A percentile compares a stretch with the other conserved stretches of the same genome.
Conservation (phyloP, 106 monocot genomes). For the Narthecium ossifragum region DNA sequence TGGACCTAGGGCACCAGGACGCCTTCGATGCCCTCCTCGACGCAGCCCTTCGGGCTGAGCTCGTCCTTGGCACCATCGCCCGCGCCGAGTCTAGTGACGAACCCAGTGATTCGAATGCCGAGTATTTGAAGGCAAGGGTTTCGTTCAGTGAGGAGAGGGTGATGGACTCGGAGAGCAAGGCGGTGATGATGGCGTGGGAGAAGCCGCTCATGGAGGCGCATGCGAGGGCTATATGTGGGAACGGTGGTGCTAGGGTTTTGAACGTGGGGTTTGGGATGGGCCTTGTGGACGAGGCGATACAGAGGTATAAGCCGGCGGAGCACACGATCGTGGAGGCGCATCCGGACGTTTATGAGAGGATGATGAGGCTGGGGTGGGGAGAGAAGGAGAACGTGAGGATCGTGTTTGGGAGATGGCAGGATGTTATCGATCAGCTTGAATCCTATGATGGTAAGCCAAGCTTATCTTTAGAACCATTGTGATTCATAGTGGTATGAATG, state of each 20-base stretch:
- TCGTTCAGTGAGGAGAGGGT: conserved; percentile 70
- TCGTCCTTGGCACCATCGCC: conserved; percentile 64
- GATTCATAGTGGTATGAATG: too few species aligned
- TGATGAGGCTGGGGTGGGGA: conserved; percentile 73
- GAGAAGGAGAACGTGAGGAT: conserved; percentile 92
- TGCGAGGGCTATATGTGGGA: conserved; percentile 66
- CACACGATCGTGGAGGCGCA: conserved; percentile 97
- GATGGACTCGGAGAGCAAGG: conserved; percentile 84
- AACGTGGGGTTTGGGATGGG: conserved; percentile 99
- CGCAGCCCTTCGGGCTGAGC: conserved; percentile 70
- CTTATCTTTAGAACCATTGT: too few species aligned
- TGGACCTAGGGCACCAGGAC: conserved; percentile 53
- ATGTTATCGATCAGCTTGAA: conserved; percentile 70
- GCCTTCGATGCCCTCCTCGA: conserved; percentile 65
- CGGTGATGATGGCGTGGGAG: conserved; percentile 99
- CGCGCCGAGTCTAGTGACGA: conserved; percentile 4
- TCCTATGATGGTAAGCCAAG: conserved; percentile 91
- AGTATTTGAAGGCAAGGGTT: conserved; percentile 64
- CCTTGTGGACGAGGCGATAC: conserved; percentile 79
- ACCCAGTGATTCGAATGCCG: neutral
- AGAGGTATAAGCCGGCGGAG: conserved; percentile 51
- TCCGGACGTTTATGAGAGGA: conserved; percentile 77
- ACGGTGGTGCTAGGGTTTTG: conserved; percentile 37
- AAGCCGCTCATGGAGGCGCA: conserved; percentile 94
- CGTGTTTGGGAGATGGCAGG: conserved; percentile 90